These are phyloP conservation scores for Solanum piurae DNA, from an alignment of 257 asterid species.

Conservation along the genomic window DNA sequence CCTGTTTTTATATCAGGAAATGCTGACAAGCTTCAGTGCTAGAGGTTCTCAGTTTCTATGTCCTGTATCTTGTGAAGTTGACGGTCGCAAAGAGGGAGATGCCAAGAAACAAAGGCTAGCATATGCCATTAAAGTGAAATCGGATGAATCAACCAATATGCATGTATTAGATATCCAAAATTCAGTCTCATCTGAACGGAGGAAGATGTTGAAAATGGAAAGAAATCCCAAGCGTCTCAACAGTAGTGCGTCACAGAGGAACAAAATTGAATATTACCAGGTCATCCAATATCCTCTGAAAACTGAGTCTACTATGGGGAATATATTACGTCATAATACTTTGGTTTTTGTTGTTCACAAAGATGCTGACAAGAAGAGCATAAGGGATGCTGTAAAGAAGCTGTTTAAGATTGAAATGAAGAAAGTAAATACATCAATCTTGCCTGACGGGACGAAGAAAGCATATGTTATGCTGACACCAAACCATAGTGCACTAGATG, in stretches of 20 bases:
- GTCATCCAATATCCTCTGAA: slow-evolving; percentile 43
- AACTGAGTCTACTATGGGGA: slow-evolving; percentile 46
- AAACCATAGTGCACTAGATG: slow-evolving; percentile 34
- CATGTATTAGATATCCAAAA: neutral
- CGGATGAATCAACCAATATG: neutral
- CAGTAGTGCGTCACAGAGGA: slow-evolving; percentile 19
- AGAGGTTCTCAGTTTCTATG: neutral
- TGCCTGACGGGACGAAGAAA: slow-evolving; percentile 60
- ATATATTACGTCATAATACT: slow-evolving; percentile 35
- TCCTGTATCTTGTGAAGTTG: neutral
- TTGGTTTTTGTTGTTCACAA: slow-evolving; percentile 61
- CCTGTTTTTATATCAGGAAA: neutral
- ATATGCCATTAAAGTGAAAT: neutral
- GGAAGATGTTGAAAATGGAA: slow-evolving; percentile 15
- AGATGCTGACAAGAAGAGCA: slow-evolving; percentile 47
- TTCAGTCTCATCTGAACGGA: neutral
- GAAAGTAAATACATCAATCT: slow-evolving; percentile 55
- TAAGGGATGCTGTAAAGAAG: slow-evolving; percentile 40
- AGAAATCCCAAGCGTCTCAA: slow-evolving; percentile 26
- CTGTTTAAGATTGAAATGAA: slow-evolving; percentile 29
- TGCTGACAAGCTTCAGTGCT: neutral
- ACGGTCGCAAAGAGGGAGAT: neutral
- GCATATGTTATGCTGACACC: slow-evolving; percentile 43
- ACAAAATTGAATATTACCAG: slow-evolving; percentile 19
- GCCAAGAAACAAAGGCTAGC: neutral